Percentiles rank a stretch among this genome's conserved stretches.
Conservation (phyloP, 176 grass and related monocot species). For the Metroxylon sagu region DNA sequence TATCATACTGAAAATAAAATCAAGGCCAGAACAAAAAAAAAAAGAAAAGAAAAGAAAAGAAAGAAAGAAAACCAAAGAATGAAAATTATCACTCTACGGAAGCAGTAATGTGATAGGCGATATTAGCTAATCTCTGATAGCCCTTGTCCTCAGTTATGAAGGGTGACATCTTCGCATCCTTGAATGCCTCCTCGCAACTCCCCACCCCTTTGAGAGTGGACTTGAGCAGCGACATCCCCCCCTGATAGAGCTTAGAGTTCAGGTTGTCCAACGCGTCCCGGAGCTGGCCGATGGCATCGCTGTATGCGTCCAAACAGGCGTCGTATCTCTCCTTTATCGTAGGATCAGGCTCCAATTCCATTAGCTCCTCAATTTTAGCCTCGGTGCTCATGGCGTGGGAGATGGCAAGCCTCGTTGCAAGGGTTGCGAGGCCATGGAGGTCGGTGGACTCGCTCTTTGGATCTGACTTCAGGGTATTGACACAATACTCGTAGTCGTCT, state of each 20-base stretch:
- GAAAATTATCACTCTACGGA: not conserved
- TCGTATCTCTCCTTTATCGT: not conserved
- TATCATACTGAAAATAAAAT: too few relatives aligned
- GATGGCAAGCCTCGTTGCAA: conserved; percentile 34
- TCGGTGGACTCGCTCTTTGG: not conserved
- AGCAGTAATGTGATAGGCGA: conserved; percentile 38
- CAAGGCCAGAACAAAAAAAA: too few relatives aligned
- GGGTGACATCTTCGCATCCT: conserved; percentile 26
- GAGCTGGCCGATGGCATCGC: conserved; percentile 42
- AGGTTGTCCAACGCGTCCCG: conserved; percentile 28
- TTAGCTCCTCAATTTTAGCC: conserved; percentile 24
- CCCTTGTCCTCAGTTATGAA: conserved; percentile 31
- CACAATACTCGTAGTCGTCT: conserved; percentile 43
- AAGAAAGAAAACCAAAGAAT: too few relatives aligned
- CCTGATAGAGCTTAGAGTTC: conserved; percentile 7
- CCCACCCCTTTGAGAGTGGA: conserved; percentile 36
- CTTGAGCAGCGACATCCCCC: conserved; percentile 38
- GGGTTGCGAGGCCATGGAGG: not conserved
- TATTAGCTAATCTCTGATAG: conserved; percentile 36
- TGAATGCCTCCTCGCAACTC: conserved; percentile 59
- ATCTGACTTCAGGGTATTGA: conserved; percentile 22
- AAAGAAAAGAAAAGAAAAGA: too few relatives aligned
- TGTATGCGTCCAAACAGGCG: conserved; percentile 36
- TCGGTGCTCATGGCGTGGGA: conserved; percentile 30
- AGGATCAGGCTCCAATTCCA: conserved; percentile 25